Base-by-base conservation (phyloP, 2,329 filamentous ascomycete genomes). In the Trichophyton verrucosum region DNA sequence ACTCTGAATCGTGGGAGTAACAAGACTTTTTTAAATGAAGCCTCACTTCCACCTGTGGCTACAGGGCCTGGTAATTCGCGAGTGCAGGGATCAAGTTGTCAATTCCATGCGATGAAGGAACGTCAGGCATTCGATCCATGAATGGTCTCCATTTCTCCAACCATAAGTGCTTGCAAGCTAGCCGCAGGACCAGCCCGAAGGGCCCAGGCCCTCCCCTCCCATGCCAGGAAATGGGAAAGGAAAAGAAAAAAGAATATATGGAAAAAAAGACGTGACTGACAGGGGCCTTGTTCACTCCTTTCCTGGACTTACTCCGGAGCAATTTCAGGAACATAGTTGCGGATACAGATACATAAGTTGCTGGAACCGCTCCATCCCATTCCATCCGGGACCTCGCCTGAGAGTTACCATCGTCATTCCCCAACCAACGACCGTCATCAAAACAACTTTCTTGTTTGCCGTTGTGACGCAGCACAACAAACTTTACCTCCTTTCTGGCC, bases 281-380 rank as follows among this genome's bases (percentile, higher is more conserved):
- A 55, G 51, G 46, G 51, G 51, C 27, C 15, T 36, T 27, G 13
- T 55, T 36, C 51, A 24, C 51, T 9, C 27, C 17, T n/a, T 38
- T 38, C 33, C 33, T 38, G 33, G 33, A 38, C 51, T 30, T 11
- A n/a, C 24, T 36, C 8, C 11, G 24, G 30, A 55, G 20, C 27
- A 55, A 55, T 55, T 55, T 55, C 51, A 55, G 51, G 51, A 55
- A 55, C 51, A 55, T 55, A 55, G 51, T 36, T 55, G 24, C 51
- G 30, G 27, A 36, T 55, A 55, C 51, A 8, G 27, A 36, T 55
- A 55, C 30, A 36, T 55, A 55, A 55, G 27, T 51, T 55, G 51
- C 51, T 55, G 51, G 51, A 55, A 36, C 51, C 51, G 51, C 51
- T 55, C 51, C 51, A 36, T 55, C 30, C 47, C 24, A 33, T 33